Conservation (phyloP, 768 basidiomycete genomes). For the Grammothele lineata region DNA sequence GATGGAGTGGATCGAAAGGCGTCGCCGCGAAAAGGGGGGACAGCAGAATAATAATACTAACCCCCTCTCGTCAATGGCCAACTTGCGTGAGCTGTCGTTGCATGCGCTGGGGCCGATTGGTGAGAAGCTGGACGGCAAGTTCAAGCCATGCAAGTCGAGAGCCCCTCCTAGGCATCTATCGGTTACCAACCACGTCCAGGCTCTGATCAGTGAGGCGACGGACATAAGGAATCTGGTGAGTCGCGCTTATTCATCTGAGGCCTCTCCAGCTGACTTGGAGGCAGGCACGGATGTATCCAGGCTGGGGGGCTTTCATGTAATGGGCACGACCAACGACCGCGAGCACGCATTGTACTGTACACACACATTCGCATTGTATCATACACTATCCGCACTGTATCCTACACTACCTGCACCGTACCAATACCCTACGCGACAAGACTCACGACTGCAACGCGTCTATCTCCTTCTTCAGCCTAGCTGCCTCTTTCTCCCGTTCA, state of each 20-base stretch:
- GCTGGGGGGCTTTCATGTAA: constrained; percentile 83
- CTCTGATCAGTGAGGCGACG: constrained; percentile 86
- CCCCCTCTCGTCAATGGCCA: constrained; percentile 23
- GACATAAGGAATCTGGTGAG: constrained; percentile 65
- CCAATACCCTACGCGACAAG: too few relatives aligned
- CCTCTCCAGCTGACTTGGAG: too few relatives aligned
- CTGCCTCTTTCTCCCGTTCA: constrained; percentile 81
- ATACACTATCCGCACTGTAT: neutral
- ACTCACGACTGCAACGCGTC: constrained; percentile 8
- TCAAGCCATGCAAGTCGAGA: constrained; percentile 43
- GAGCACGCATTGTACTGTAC: too few relatives aligned
- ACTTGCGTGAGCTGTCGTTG: constrained; percentile 66
- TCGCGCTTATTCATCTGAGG: too few relatives aligned
- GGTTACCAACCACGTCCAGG: constrained; percentile 85
- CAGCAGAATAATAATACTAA: too few relatives aligned
- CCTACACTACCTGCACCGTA: constrained; percentile 13
- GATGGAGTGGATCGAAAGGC: constrained; percentile 88
- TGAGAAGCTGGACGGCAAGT: constrained; percentile 75
- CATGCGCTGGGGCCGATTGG: constrained; percentile 77
- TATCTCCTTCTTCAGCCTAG: constrained; percentile 57
- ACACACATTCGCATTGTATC: neutral
- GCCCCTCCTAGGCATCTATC: constrained; percentile 39
- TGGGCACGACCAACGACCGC: too few relatives aligned
- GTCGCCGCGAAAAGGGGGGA: constrained; percentile 44
- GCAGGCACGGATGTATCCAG: constrained; percentile 87